phyloP scores from a whole-genome alignment of 768 basidiomycete genomes.

The Tulasnella calospora region DNA sequence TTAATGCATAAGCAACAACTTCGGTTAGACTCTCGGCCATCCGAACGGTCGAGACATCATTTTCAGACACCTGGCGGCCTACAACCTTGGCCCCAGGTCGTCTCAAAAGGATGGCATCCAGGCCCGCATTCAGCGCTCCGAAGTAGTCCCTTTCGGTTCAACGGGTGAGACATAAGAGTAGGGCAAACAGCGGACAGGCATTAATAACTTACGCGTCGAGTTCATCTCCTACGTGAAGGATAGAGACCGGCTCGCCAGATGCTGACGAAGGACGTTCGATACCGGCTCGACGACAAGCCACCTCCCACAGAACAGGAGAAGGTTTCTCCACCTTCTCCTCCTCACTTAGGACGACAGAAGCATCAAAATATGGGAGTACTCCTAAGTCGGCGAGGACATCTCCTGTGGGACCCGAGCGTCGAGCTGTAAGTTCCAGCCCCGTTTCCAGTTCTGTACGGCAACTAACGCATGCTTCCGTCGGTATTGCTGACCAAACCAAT shows the following conservation, averaged over 20 bases:
- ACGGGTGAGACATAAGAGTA: neutral
- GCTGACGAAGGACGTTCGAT: neutral
- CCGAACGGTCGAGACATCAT: neutral
- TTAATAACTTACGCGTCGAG: conserved; percentile 48
- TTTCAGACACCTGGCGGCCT: neutral
- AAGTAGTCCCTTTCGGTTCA: conserved; percentile 52
- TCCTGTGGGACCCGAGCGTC: conserved; percentile 33
- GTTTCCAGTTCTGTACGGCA: neutral
- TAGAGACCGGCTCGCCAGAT: conserved; percentile 37
- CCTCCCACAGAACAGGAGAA: conserved; percentile 51
- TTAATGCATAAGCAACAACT: neutral
- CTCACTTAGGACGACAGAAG: conserved; percentile 60
- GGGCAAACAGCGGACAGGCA: neutral
- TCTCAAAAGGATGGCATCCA: conserved; percentile 55
- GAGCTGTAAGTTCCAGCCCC: neutral
- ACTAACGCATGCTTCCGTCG: conserved; percentile 64
- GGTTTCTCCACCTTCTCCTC: conserved; percentile 69
- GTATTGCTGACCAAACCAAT: conserved; percentile 68
- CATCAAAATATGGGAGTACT: conserved; percentile 46
- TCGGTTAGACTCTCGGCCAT: neutral
- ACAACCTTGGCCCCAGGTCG: conserved; percentile 38
- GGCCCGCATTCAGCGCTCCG: conserved; percentile 54
- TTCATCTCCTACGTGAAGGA: conserved; percentile 74
- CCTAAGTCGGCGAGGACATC: conserved; percentile 55
- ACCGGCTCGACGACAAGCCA: conserved; percentile 39